Percentiles rank a stretch among this genome's conserved stretches.
phyloP scores from a whole-genome alignment of 176 grass and related monocot genomes.

The Ampelocalamus luodianensis region DNA sequence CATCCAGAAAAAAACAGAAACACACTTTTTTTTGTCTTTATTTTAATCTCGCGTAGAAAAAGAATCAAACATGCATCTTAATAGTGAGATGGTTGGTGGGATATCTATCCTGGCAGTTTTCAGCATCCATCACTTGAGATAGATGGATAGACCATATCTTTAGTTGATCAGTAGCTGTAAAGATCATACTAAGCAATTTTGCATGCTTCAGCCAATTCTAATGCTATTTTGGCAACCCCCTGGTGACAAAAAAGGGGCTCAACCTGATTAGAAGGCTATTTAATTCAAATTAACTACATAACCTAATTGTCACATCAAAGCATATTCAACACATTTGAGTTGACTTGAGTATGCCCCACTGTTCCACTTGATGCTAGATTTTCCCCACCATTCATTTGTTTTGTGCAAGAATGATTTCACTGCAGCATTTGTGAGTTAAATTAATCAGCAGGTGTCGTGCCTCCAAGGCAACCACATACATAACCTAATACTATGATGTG shows the following conservation, averaged over 20 bases:
- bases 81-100: constrained; percentile 1
- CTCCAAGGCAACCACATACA: constrained; percentile 8
- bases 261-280: constrained; percentile 5
- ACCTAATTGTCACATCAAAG: not conserved
- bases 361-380: constrained; percentile 4
- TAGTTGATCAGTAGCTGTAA: not conserved
- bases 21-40: constrained; percentile 8
- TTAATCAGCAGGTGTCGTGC: not conserved
- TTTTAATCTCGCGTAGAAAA: constrained; percentile 18
- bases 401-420: constrained; percentile 11
- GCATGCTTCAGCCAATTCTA: constrained; percentile 24
- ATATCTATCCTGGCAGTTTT: constrained; percentile 17
- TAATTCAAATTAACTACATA: constrained; percentile 30
- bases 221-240: not conserved
- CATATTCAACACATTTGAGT: constrained; percentile 32
- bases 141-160: not conserved
- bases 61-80: constrained; percentile 35
- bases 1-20: not conserved
- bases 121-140: constrained; percentile 15
- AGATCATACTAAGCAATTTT: not conserved
- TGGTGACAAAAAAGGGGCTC: not conserved
- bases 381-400: constrained; percentile 14
- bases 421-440: not conserved
- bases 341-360: not conserved
- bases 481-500: not conserved